Evolutionary conservation across 2,329 filamentous ascomycete genomes (phyloP).

Genomic region (Alternaria consortialis): DNA sequence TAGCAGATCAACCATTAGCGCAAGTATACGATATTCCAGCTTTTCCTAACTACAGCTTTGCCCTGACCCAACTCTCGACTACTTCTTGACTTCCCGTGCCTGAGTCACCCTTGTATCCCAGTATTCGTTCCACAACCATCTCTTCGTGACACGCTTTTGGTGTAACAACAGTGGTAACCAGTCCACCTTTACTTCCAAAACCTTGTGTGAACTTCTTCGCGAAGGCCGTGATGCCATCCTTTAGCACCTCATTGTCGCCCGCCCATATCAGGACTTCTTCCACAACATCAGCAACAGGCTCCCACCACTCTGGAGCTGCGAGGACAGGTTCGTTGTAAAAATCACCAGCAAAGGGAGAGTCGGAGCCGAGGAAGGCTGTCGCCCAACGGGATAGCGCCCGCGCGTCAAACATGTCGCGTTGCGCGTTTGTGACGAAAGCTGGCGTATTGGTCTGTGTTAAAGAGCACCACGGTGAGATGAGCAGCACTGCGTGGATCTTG

Average conservation of each 20-base stretch:
- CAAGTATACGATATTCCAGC: neutral
- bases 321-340: conserved; percentile 62
- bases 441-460: conserved; percentile 57
- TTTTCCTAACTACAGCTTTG: conserved; percentile 39
- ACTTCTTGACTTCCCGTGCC: conserved; percentile 48
- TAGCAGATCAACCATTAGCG: neutral
- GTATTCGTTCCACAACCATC: conserved; percentile 52
- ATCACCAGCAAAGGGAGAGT: conserved; percentile 58
- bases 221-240: conserved; percentile 65
- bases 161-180: conserved; percentile 49
- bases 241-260: conserved; percentile 65
- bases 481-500: conserved; percentile 60
- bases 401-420: conserved; percentile 61
- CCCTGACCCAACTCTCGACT: conserved; percentile 52
- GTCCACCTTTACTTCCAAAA: conserved; percentile 41
- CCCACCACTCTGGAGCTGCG: conserved; percentile 64
- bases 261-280: conserved; percentile 62
- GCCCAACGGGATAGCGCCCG: conserved; percentile 58
- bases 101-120: conserved; percentile 51
- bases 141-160: conserved; percentile 53
- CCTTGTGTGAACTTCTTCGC: conserved; percentile 57
- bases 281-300: conserved; percentile 55
- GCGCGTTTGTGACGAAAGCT: conserved; percentile 56
- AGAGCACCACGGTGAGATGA: conserved; percentile 67
- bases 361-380: conserved; percentile 57